phyloP scores from a whole-genome alignment of 2,329 filamentous ascomycete genomes.

The Xylariaceae sp. region DNA sequence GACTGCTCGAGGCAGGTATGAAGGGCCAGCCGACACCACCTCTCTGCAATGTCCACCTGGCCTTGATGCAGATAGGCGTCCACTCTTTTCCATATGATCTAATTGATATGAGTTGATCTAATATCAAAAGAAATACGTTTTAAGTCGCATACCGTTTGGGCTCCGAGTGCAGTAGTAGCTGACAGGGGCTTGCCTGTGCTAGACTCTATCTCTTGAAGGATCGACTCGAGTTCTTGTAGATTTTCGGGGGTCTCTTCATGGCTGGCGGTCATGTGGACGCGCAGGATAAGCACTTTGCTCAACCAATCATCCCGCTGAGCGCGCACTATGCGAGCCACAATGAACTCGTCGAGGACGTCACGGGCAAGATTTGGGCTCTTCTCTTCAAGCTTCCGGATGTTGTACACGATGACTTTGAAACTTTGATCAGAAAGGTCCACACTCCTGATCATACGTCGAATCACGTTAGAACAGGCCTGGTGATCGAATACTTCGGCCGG shows the following conservation, averaged over 20 bases:
- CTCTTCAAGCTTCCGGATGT: slow-evolving; percentile 57
- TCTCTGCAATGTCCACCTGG: slow-evolving; percentile 46
- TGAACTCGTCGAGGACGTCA: slow-evolving; percentile 54
- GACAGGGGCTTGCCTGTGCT: slow-evolving; percentile 42
- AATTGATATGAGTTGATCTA: background rate
- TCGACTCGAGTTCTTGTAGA: slow-evolving; percentile 18
- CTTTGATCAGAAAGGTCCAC: slow-evolving; percentile 54
- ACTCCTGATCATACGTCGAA: slow-evolving; percentile 54
- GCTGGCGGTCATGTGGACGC: slow-evolving; percentile 57
- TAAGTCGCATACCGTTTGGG: slow-evolving; percentile 50
- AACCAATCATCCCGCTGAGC: slow-evolving; percentile 50
- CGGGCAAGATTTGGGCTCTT: slow-evolving; percentile 42
- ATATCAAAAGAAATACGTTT: background rate
- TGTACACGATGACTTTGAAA: slow-evolving; percentile 59
- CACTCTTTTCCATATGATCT: slow-evolving; percentile 74
- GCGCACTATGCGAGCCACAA: slow-evolving; percentile 47
- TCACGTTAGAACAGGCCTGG: slow-evolving; percentile 40
- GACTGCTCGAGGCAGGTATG: slow-evolving; percentile 59
- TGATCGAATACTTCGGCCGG: slow-evolving; percentile 40
- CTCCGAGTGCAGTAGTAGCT: slow-evolving; percentile 55
- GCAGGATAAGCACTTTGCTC: slow-evolving; percentile 60
- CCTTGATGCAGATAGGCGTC: slow-evolving; percentile 49
- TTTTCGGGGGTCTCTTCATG: slow-evolving; percentile 30
- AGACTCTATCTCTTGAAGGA: slow-evolving; percentile 31
- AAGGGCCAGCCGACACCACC: slow-evolving; percentile 66